Evolutionary conservation across 2,329 filamentous ascomycete species (phyloP).

Genomic region (Aureobasidium pullulans): DNA sequence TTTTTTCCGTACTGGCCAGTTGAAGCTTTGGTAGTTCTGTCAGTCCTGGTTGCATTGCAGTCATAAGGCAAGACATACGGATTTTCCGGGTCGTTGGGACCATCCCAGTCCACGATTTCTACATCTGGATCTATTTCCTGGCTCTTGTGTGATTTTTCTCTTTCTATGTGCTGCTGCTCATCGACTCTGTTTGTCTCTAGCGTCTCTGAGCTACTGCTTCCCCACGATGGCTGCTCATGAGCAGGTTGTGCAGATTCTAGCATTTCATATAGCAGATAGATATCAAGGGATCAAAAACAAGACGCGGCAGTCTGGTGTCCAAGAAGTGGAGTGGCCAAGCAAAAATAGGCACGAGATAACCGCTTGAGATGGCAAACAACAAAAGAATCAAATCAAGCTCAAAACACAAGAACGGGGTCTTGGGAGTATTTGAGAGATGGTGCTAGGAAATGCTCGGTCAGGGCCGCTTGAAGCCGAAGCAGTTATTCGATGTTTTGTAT

Average conservation of each 20-base stretch:
- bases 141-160: background rate
- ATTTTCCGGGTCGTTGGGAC: conserved; percentile 39
- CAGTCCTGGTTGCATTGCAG: background rate
- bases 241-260: background rate
- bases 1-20: conserved; percentile 28
- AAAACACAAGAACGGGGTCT: background rate
- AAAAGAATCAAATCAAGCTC: background rate
- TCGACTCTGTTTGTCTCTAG: conserved; percentile 4
- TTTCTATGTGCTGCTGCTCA: conserved; percentile 2
- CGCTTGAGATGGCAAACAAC: background rate
- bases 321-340: background rate
- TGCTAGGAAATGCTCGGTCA: background rate
- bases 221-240: background rate
- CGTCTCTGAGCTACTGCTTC: background rate
- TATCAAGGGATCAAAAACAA: background rate
- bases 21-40: conserved; percentile 16
- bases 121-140: conserved; percentile 13
- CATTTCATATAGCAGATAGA: background rate
- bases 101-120: conserved; percentile 31
- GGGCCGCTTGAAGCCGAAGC: background rate
- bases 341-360: background rate
- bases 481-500: conserved; percentile 8
- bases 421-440: background rate
- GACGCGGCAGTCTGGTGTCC: too few species aligned
- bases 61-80: conserved; percentile 17